Evolutionary conservation across 768 basidiomycete species (phyloP), one percentile per base, ranked within the genome.

Genomic region (Rhizopogon vulgaris): DNA sequence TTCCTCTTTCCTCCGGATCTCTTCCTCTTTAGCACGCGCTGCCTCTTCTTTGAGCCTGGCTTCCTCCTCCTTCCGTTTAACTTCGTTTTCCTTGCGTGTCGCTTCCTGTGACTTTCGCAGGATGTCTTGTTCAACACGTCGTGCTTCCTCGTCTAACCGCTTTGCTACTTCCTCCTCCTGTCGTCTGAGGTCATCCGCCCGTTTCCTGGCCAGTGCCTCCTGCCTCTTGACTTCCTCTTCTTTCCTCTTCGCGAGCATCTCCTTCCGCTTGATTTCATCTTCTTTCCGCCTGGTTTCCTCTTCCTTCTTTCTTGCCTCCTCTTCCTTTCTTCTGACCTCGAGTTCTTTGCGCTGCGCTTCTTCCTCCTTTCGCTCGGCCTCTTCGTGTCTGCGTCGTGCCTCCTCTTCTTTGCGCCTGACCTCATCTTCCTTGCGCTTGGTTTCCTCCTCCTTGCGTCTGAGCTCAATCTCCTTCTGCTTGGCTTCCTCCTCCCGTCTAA

Each of bases 351-450:
- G 47, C 59, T 28, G 60, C 52, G 22, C 58, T 57, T 51, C 55
- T 18, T 55, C 49, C 32, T 55, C 60, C 45, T 64, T 63, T 60
- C 59, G 67, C 47, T 49, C 49, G 4, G 47, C 60, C 15, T 68
- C 62, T 27, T 66, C 67, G 24, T 55, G 57, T 41, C 51, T 56
- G 46, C 55, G 56, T 57, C 15, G 66, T 37, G 45, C 63, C 58
- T 61, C 67, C 45, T 64, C 69, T 38, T 64, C 66, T 24, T 56
- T 42, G 28, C 49, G 59, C 39, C 53, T 49, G 17, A 12, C 28
- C 32, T 63, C 65, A 22, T 30, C 52, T 17, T 71, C 70, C 52
- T 68, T 70, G 38, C 58, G 60, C 39, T 53, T 62, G 18, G 60
- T 61, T 25, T 63, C 66, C 50, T 61, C 70, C 28, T 60, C 28